Evolutionary conservation across 1,139 yeast genomes (phyloP), one percentile per base, ranked within the genome.

Genomic region (Pichia sp.): DNA sequence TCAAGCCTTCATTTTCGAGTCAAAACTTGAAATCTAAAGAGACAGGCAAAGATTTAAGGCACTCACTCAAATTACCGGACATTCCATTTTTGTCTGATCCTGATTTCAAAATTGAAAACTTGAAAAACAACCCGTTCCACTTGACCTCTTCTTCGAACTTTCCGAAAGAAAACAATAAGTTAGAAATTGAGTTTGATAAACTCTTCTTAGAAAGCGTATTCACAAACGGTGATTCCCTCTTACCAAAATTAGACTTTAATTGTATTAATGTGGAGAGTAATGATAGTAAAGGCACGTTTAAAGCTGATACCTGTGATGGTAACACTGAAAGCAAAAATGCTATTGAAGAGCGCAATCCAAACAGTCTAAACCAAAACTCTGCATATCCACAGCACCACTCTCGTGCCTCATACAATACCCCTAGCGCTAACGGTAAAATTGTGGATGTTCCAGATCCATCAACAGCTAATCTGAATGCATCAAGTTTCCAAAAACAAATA

Each of bases 141-240:
- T 40, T 42, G 32, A 48, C 44, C 40, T 28, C 44, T 38, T 16
- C 23, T 16, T 16, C 23, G 23, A 16, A 16, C 23, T 16, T 16
- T 16, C 23, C 1, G 23, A 46, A 44, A 27, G 48, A 46, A 29
- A 36, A 51, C 29, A 54, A 49, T 41, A 50, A 47, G 26, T 43
- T 47, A 28, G 58, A 49, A 41, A 49, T 56, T 29, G 51, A 50
- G 41, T 49, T 54, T 47, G 56, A 50, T 41, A 49, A 48, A 39
- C 46, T 56, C 26, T 54, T 52, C 42, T 49, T 55, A 5, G 57
- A 52, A 40, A 52, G 49, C 37, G 57, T 41, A 67, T 53, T 65
- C 50, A 72, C 73, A 64, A 73, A 50, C 67, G 71, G 58, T 55
- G 77, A 46, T 27, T 47, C 44, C 2, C 49, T 47, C 40, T 44